These are phyloP conservation scores for Dillenia turbinata DNA, from an alignment of 164 flowering plant genomes.

Conservation along the genomic window DNA sequence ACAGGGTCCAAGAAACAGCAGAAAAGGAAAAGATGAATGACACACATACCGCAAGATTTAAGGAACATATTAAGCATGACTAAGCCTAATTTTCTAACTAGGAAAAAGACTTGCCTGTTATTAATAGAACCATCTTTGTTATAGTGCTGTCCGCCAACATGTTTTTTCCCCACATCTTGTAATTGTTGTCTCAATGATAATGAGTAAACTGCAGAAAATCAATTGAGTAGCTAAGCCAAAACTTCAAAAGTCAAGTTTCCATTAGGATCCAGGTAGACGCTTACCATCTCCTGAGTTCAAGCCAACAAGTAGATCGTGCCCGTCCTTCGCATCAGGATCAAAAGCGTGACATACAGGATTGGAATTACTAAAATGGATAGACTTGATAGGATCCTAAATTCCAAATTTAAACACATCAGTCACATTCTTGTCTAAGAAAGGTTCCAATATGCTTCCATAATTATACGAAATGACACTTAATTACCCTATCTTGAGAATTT, in stretches of 20 bases:
- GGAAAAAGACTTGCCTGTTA: conserved; percentile 55
- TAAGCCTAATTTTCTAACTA: not conserved
- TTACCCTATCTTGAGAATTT: conserved; percentile 92
- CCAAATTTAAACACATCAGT: not conserved
- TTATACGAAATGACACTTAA: not conserved
- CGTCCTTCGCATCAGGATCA: conserved; percentile 88
- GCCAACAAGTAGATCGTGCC: conserved; percentile 95
- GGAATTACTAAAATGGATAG: conserved; percentile 80
- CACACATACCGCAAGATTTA: too few relatives aligned
- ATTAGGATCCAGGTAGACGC: not conserved
- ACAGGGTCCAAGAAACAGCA: too few relatives aligned
- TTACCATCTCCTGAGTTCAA: conserved; percentile 93
- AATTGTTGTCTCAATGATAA: conserved; percentile 90
- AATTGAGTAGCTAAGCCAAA: conserved; percentile 9
- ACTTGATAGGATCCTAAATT: conserved; percentile 89
- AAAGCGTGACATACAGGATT: conserved; percentile 95
- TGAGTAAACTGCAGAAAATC: conserved; percentile 59
- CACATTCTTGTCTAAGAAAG: too few relatives aligned
- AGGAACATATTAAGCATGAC: not conserved
- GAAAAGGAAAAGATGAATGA: too few relatives aligned
- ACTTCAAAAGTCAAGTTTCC: conserved; percentile 1
- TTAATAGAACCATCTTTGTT: conserved; percentile 89
- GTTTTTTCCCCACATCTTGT: conserved; percentile 93
- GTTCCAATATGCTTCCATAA: not conserved
- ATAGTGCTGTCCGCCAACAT: conserved; percentile 92